Base-by-base conservation (phyloP, 2,329 filamentous ascomycete species). In the Pseudohalonectria lignicola region DNA sequence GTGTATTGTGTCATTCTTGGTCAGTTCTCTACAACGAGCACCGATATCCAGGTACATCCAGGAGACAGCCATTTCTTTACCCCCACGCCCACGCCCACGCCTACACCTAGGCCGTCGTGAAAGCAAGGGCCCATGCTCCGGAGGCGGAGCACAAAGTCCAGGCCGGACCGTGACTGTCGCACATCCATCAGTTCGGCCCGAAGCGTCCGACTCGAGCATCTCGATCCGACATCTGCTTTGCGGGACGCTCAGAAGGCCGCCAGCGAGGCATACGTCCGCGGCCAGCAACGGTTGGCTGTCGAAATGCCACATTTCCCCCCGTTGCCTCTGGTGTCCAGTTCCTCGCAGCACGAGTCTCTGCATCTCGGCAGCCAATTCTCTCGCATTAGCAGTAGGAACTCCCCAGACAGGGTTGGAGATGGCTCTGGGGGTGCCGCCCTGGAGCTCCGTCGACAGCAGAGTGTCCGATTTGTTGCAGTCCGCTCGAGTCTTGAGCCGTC, bases 201-300 rank as follows among this genome's bases (percentile, higher is more conserved):
- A 36, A 62, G 64, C 21, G 59, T 66, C 16, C 56, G 60, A 41
- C 54, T 71, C 16, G 62, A 71, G 36, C 60, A 67, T 36, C 69
- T 76, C 32, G 59, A 67, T 45, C 67, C 68, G 2, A 56, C 54
- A 10, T 53, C 59, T 4, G 70, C 71, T 2, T 66, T 71, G 35
- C 63, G 72, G 39, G 74, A 82, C 53, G 79, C 79, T 7, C 69
- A 75, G 29, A 66, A 71, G 29, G 79, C 79, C 17, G 79, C 79
- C 7, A 60, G 63, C 25, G 61, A 77, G 48, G 80, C 79, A 2
- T 83, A 74, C 50, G 53, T 60, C 6, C 64, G 69, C 42, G 69
- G 71, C n/a, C 62, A 62, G 39, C 60, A 61, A 26, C 59, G 62
- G 11, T 58, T 50, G 29, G 59, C 49, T 40, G 50, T 51, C 20